A percentile compares a stretch with the other conserved stretches of the same genome.
phyloP scores from a whole-genome alignment of 306 rosid genomes.

The Acacia crassicarpa region DNA sequence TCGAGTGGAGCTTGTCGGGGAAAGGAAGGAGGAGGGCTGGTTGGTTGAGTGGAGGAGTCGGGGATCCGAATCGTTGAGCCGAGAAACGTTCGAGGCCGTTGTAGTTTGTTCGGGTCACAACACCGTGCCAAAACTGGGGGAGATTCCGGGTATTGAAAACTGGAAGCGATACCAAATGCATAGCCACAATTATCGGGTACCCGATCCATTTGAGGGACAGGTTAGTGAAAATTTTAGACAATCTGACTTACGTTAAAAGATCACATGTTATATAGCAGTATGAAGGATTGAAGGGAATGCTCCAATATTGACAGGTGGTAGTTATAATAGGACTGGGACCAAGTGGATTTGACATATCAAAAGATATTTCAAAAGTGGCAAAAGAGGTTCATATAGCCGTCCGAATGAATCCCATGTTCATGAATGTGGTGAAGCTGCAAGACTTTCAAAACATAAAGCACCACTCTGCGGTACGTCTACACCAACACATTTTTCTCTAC shows the following conservation, averaged over 20 bases:
- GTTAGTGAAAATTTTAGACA: not conserved
- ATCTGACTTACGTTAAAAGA: no score
- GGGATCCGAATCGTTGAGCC: slow-evolving; percentile 11
- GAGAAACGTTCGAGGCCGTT: slow-evolving; percentile 29
- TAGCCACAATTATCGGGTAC: slow-evolving; percentile 34
- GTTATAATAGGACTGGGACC: slow-evolving; percentile 24
- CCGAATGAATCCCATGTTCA: not conserved
- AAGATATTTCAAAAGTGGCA: slow-evolving; percentile 14
- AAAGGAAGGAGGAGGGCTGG: slow-evolving; percentile 7
- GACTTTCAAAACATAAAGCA: not conserved
- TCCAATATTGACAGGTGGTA: slow-evolving; percentile 2
- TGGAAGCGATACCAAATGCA: slow-evolving; percentile 33
- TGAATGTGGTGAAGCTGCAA: not conserved
- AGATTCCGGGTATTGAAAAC: not conserved
- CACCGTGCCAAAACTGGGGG: not conserved
- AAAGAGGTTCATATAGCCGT: slow-evolving; percentile 29
- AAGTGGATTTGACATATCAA: slow-evolving; percentile 32
- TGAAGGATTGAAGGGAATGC: not conserved
- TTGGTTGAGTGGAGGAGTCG: slow-evolving; percentile 11
- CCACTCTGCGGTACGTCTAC: not conserved
- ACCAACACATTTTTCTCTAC: no score
- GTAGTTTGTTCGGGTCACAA: slow-evolving; percentile 37
- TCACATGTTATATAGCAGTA: no score
- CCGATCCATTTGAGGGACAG: slow-evolving; percentile 23
- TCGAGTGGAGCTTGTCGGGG: slow-evolving; percentile 7